phyloP scores from a whole-genome alignment of 164 flowering plant species.

The Kingdonia uniflora region DNA sequence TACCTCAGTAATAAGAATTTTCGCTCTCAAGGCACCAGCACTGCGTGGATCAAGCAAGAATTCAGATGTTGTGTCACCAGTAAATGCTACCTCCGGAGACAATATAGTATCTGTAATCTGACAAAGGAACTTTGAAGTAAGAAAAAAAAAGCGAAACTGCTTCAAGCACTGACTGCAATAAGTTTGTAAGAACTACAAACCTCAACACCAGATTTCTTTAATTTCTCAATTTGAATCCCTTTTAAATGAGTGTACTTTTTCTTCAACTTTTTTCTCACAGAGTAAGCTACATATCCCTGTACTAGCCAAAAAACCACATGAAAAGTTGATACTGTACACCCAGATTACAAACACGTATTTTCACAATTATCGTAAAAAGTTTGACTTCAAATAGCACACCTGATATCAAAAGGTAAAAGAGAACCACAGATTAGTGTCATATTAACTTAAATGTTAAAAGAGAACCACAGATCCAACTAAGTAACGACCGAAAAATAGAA shows the following conservation, averaged over 20 bases:
- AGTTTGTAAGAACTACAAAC: slow-evolving; percentile 26
- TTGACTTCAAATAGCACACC: too few species aligned
- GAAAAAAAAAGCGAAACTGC: neutral
- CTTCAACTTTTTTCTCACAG: slow-evolving; percentile 77
- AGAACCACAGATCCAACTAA: too few species aligned
- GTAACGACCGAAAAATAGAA: too few species aligned
- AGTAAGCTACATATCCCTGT: slow-evolving; percentile 86
- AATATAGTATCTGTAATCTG: slow-evolving; percentile 83
- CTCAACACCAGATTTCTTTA: slow-evolving; percentile 89
- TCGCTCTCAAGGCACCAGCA: slow-evolving; percentile 94
- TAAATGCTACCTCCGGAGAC: slow-evolving; percentile 95
- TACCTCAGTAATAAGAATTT: slow-evolving; percentile 95
- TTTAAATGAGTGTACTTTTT: slow-evolving; percentile 74
- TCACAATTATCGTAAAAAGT: too few species aligned
- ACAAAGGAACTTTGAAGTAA: slow-evolving; percentile 14
- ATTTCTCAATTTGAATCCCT: slow-evolving; percentile 82
- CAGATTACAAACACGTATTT: too few species aligned
- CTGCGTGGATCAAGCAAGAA: slow-evolving; percentile 79
- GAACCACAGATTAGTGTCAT: too few species aligned
- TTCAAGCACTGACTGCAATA: neutral
- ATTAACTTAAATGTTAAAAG: too few species aligned
- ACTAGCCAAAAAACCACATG: slow-evolving; percentile 12
- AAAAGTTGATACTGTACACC: neutral
- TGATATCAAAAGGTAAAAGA: too few species aligned
- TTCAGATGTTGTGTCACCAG: slow-evolving; percentile 89